Base-by-base conservation (phyloP, 192 early-diverging fungal species). In the Mortierella claussenii region DNA sequence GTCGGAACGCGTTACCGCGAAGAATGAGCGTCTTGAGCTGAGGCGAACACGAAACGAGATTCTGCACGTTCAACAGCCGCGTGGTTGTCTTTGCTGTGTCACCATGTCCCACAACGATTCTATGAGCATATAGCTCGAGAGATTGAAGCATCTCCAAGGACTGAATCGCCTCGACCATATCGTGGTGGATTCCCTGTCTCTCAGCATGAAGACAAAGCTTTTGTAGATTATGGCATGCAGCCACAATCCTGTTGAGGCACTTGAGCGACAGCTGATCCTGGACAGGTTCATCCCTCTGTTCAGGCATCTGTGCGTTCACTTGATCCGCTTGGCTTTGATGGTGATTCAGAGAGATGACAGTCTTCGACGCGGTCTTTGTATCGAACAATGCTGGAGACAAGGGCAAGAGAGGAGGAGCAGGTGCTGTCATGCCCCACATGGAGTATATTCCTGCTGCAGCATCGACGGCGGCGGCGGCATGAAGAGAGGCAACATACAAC, bases 171-270 rank as follows among this genome's bases (percentile, higher is more conserved):
- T 26, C 7, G 0, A 71, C 31, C 26, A 60, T 63, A 10, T 37
- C 60, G 18, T 26, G 20, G 45, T 48, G 42, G 2, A 63, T 52
- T n/a, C 59, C 60, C 8, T 48, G 51, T 18, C n/a, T 20, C 21
- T 45, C 54, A 8, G 30, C 57, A 24, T 60, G 50, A 13, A 71
- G 54, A 21, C 44, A 23, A 1, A 71, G 30, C 3, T 24, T 11
- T 63, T 71, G 69, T 11, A 71, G 36, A 28, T 69, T 68, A 10
- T 17, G 5, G 43, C 65, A 68, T 15, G 31, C 32, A 11, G 21
- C 48, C 2, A 68, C 55, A 4, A 68, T 57, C 28, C 58, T 68
- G 26, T 28, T 58, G 17, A 68, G 55, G 7, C 65, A 68, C 4
- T 15, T 7, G 23, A 58, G 27, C 10, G 65, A 42, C 0, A 68